Evolutionary conservation across 257 asterid genomes (phyloP).

Genomic region (Linaria vulgaris): DNA sequence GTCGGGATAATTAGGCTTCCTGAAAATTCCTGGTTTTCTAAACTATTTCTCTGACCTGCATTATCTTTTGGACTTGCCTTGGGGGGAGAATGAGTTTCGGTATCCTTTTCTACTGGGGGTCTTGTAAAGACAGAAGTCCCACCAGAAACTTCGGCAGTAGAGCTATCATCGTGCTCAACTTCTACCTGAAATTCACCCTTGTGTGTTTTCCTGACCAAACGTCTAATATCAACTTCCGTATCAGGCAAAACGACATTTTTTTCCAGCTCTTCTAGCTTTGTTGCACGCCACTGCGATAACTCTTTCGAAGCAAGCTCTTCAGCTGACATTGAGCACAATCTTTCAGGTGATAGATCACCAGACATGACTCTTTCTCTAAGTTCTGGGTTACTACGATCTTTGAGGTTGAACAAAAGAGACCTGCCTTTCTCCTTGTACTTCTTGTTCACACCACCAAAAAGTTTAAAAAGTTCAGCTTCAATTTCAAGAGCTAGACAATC

Average conservation of each 20-base stretch:
- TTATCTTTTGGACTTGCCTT: constrained; percentile 38
- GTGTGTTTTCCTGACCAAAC: constrained; percentile 93
- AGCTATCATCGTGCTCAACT: constrained; percentile 62
- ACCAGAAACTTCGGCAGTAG: constrained; percentile 62
- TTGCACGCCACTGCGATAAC: constrained; percentile 91
- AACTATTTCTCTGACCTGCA: constrained; percentile 37
- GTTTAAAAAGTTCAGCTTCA: constrained; percentile 78
- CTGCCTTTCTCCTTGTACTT: constrained; percentile 96
- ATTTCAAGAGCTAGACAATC: constrained; percentile 54
- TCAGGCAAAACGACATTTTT: constrained; percentile 93
- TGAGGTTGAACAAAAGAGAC: constrained; percentile 88
- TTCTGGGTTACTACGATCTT: constrained; percentile 92
- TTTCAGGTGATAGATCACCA: constrained; percentile 80
- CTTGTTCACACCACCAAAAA: constrained; percentile 84
- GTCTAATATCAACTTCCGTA: constrained; percentile 70
- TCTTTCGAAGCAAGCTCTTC: constrained; percentile 99
- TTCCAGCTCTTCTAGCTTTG: constrained; percentile 91
- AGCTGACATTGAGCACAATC: constrained; percentile 89
- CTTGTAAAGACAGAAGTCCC: constrained; percentile 49
- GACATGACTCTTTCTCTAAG: constrained; percentile 86
- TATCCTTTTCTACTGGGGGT: constrained; percentile 35
- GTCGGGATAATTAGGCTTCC: constrained; percentile 74
- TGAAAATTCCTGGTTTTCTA: constrained; percentile 54
- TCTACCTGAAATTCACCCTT: constrained; percentile 98
- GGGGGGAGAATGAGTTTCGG: constrained; percentile 38